Evolutionary conservation across 176 grass and related monocot species (phyloP).

Genomic region (Stipa capillata): DNA sequence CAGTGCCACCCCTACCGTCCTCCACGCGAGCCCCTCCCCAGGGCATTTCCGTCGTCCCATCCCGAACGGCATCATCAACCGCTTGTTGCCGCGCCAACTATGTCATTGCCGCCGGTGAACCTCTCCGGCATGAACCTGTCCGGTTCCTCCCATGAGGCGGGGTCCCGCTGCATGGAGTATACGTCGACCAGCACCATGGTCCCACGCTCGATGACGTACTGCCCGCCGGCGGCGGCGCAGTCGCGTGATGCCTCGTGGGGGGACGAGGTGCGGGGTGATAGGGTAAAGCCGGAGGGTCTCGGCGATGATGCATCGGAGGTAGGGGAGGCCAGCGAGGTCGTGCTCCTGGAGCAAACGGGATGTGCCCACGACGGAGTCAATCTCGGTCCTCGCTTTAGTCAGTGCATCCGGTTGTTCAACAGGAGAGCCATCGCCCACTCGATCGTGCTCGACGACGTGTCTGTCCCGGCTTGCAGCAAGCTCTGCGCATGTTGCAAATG

Average conservation of each 20-base stretch:
- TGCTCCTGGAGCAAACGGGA: constrained; percentile 27
- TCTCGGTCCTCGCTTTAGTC: constrained; percentile 9
- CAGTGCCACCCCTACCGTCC: neutral
- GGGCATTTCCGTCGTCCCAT: constrained; percentile 39
- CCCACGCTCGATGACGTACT: neutral
- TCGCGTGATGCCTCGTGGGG: constrained; percentile 8
- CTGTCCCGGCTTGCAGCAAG: constrained; percentile 30
- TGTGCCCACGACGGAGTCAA: constrained; percentile 23
- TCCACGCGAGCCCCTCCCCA: constrained; percentile 4
- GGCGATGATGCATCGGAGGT: constrained; percentile 21
- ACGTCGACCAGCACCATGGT: constrained; percentile 41
- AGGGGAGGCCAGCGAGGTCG: constrained; percentile 37
- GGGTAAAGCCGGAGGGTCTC: constrained; percentile 44
- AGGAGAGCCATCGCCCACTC: constrained; percentile 57
- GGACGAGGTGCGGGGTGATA: neutral
- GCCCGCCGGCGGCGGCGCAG: neutral
- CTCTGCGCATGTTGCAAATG: neutral
- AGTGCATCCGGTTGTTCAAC: constrained; percentile 11
- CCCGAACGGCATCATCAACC: constrained; percentile 37
- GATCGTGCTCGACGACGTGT: constrained; percentile 31
- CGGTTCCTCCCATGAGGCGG: neutral
- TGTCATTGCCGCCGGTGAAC: neutral
- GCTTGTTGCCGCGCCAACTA: neutral
- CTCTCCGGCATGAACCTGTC: constrained; percentile 21
- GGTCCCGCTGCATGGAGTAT: constrained; percentile 47